Percentiles rank a stretch among this genome's conserved stretches.
Evolutionary conservation across 2,329 filamentous ascomycete species (phyloP).

Genomic region (Calonectria montana): DNA sequence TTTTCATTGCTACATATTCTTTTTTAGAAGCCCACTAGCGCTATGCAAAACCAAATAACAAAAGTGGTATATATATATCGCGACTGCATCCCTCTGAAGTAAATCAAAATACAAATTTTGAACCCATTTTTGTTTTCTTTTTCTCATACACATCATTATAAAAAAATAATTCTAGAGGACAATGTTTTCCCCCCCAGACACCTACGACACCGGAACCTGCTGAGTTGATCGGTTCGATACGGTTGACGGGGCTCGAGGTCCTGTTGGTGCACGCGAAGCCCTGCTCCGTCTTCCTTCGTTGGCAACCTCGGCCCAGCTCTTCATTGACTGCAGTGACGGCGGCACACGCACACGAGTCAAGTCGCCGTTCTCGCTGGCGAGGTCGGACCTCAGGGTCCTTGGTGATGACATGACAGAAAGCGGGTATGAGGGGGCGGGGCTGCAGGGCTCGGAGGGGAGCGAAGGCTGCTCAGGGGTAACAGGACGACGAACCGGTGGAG

Average conservation of each 20-base stretch:
- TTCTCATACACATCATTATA: neutral
- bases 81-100: neutral
- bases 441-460: conserved; percentile 31
- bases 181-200: neutral
- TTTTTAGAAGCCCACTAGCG: neutral
- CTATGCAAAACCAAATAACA: conserved; percentile 14
- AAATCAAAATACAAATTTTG: neutral
- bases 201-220: conserved; percentile 16
- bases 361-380: conserved; percentile 33
- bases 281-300: conserved; percentile 36
- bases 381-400: conserved; percentile 34
- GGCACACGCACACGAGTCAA: conserved; percentile 38
- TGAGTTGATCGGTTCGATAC: conserved; percentile 26
- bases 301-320: conserved; percentile 57
- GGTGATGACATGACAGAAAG: conserved; percentile 49
- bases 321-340: conserved; percentile 48
- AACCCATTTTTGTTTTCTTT: conserved; percentile 1
- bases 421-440: conserved; percentile 40
- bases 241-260: conserved; percentile 35
- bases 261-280: conserved; percentile 16
- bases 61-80: conserved; percentile 22
- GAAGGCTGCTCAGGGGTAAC: conserved; percentile 30
- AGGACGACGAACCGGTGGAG: conserved; percentile 8
- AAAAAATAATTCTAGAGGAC: neutral
- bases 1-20: conserved; percentile 5